A percentile compares a stretch with the other conserved stretches of the same genome.
phyloP scores from a whole-genome alignment of 768 basidiomycete species.

The Amanita phalloides region DNA sequence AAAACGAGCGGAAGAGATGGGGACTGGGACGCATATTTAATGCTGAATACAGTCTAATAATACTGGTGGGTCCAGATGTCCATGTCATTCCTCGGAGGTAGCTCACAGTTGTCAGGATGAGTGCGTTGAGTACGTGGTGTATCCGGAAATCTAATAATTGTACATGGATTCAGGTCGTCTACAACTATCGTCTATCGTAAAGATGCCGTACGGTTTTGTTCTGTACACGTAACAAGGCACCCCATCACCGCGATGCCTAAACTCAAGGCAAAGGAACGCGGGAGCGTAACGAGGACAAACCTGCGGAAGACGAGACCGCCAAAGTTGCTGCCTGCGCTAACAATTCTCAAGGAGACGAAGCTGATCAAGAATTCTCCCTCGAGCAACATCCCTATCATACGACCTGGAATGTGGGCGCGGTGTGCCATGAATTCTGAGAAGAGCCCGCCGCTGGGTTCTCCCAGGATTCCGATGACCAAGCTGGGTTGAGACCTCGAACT shows the following conservation, averaged over 20 bases:
- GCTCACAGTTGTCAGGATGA: no score
- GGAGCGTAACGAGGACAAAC: not conserved
- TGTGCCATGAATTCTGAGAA: conserved; percentile 1
- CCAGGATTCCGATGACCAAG: conserved; percentile 52
- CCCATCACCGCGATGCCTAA: not conserved
- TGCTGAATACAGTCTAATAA: no score
- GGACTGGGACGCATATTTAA: no score
- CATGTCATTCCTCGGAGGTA: no score
- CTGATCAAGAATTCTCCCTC: not conserved
- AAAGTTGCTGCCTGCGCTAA: not conserved
- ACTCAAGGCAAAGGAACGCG: conserved; percentile 1
- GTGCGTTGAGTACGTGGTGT: no score
- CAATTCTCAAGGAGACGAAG: not conserved
- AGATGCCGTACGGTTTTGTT: not conserved
- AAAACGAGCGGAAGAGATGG: no score
- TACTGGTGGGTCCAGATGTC: no score
- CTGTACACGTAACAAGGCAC: not conserved
- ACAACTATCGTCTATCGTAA: not conserved
- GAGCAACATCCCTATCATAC: not conserved
- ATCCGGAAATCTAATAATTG: no score
- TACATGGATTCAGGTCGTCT: no score
- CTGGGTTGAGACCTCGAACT: conserved; percentile 19
- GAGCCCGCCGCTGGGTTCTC: conserved; percentile 17
- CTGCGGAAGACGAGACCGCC: not conserved
- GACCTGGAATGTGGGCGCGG: not conserved